These are phyloP conservation scores for Tylopilus vinaceipallidus DNA, from an alignment of 768 basidiomycete genomes.

Conservation along the genomic window DNA sequence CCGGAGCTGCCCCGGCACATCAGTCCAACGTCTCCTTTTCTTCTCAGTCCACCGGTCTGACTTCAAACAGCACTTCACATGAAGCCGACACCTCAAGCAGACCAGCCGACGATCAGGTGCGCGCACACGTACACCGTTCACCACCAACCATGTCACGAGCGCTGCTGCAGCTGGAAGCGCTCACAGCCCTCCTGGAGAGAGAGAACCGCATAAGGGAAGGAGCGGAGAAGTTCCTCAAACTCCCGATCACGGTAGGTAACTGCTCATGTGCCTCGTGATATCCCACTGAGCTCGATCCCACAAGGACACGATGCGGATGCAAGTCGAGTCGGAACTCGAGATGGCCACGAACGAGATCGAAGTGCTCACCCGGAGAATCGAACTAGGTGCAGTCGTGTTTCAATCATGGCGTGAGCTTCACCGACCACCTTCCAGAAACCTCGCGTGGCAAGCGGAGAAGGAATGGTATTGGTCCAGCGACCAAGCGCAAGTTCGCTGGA, in stretches of 20 bases:
- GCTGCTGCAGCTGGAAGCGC: constrained; percentile 53
- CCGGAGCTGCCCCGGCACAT: constrained; percentile 18
- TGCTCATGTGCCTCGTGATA: constrained; percentile 2
- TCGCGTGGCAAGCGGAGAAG: constrained; percentile 33
- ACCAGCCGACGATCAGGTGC: constrained; percentile 31
- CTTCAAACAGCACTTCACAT: constrained; percentile 21
- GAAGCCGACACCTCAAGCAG: constrained; percentile 23
- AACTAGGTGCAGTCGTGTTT: constrained; percentile 37
- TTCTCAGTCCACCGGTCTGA: constrained; percentile 29
- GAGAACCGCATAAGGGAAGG: constrained; percentile 88
- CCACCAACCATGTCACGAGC: constrained; percentile 4
- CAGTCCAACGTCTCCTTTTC: constrained; percentile 29
- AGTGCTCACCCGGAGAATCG: constrained; percentile 51
- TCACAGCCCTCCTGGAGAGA: constrained; percentile 67
- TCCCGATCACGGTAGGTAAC: constrained; percentile 48
- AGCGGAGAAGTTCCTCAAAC: constrained; percentile 83
- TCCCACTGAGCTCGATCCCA: constrained; percentile 7
- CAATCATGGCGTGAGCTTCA: too few relatives aligned
- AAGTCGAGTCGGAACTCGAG: constrained; percentile 76
- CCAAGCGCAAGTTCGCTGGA: constrained; percentile 35
- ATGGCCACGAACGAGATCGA: constrained; percentile 75
- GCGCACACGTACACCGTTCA: constrained; percentile 1
- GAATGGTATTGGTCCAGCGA: constrained; percentile 21
- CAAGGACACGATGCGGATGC: constrained; percentile 61
- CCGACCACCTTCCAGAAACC: constrained; percentile 18